phyloP scores from a whole-genome alignment of 1,284 basidiomycete genomes.

The Ganoderma lucidum region DNA sequence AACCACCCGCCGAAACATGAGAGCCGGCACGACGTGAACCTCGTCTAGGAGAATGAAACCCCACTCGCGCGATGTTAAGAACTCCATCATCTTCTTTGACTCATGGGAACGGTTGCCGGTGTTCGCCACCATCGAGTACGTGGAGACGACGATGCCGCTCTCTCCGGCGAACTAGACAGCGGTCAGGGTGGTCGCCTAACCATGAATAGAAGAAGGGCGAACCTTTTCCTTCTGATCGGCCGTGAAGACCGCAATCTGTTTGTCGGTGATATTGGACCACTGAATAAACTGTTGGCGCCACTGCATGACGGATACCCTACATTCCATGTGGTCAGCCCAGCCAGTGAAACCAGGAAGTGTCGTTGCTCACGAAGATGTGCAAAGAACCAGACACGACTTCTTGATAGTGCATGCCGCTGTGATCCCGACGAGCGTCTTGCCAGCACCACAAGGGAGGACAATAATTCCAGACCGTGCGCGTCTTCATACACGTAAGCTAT shows the following conservation, averaged over 20 bases:
- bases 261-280: conserved; percentile 96
- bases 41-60: conserved; percentile 95
- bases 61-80: conserved; percentile 94
- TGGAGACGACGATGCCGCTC: conserved; percentile 96
- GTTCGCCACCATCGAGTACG: conserved; percentile 99
- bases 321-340: neutral
- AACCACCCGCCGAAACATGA: conserved; percentile 96
- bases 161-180: conserved; percentile 83
- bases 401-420: conserved; percentile 99
- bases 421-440: conserved; percentile 98
- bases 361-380: conserved; percentile 88
- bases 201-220: conserved; percentile 35
- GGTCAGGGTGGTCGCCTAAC: conserved; percentile 9
- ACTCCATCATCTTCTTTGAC: conserved; percentile 99
- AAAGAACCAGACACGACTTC: conserved; percentile 98
- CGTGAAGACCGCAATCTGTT: conserved; percentile 95
- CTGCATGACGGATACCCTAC: conserved; percentile 96
- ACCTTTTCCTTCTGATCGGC: conserved; percentile 97
- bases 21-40: conserved; percentile 96
- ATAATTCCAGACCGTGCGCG: conserved; percentile 98
- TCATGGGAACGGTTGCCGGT: conserved; percentile 96
- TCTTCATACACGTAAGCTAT: conserved; percentile 48
- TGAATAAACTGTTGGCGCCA: conserved; percentile 98
- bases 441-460: conserved; percentile 97
- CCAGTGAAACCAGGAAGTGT: too few relatives aligned